Evolutionary conservation across 2,329 filamentous ascomycete genomes (phyloP).

Genomic region (Thelonectria blattea): DNA sequence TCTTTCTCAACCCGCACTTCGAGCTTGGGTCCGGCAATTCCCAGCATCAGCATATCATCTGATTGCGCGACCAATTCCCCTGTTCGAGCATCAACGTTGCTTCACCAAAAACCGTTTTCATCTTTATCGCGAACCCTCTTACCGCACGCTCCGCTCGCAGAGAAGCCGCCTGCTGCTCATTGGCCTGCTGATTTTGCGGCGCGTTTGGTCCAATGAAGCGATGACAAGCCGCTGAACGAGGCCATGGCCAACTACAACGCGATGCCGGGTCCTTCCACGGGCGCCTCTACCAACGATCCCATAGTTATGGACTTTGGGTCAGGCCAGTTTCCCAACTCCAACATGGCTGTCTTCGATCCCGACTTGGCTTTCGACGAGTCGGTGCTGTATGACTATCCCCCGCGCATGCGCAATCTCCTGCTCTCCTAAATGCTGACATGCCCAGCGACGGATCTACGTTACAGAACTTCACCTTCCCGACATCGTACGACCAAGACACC

Average conservation of each 20-base stretch:
- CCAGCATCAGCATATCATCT: constrained; percentile 2
- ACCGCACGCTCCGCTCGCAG: constrained; percentile 19
- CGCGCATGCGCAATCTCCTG: constrained; percentile 14
- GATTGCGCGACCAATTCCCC: constrained; percentile 6
- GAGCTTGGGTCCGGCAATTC: constrained; percentile 2
- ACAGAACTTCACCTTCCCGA: constrained; percentile 58
- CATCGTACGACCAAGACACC: constrained; percentile 65
- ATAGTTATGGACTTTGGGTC: constrained; percentile 53
- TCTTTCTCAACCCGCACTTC: constrained; percentile 13
- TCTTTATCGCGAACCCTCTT: neutral
- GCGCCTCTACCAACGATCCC: constrained; percentile 51
- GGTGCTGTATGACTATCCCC: constrained; percentile 52
- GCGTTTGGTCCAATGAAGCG: constrained; percentile 35
- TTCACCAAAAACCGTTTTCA: neutral
- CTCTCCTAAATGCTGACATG: constrained; percentile 25
- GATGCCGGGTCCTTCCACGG: constrained; percentile 57
- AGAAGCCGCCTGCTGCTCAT: constrained; percentile 12
- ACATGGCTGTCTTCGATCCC: constrained; percentile 59
- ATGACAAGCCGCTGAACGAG: constrained; percentile 48
- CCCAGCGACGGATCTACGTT: constrained; percentile 44
- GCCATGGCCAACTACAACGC: constrained; percentile 65
- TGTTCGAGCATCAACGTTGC: neutral
- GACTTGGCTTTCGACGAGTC: constrained; percentile 63
- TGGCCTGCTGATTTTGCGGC: constrained; percentile 29
- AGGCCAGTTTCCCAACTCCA: constrained; percentile 44